Percentiles rank a stretch among this genome's conserved stretches.
Conservation (phyloP, 768 basidiomycete genomes). For the Mrakia blollopis region DNA sequence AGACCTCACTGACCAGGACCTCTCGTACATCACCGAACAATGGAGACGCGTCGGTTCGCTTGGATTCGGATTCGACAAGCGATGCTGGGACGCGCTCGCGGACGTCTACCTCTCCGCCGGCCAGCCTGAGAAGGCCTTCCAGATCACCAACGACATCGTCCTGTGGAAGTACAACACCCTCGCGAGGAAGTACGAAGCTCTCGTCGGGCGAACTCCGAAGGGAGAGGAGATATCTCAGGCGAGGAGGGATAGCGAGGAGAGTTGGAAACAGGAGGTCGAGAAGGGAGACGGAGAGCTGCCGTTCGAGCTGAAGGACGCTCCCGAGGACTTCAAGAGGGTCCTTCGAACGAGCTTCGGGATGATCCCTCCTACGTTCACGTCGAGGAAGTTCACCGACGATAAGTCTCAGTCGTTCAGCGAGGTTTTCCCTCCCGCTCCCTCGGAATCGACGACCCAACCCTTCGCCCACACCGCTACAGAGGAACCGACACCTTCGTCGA, state of each 20-base stretch:
- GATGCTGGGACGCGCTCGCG: conserved; percentile 7
- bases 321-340: conserved; percentile 5
- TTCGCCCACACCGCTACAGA: neutral
- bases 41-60: conserved; percentile 18
- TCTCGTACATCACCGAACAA: conserved; percentile 14
- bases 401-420: neutral
- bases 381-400: neutral
- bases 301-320: neutral
- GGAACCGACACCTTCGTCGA: too few relatives aligned
- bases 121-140: conserved; percentile 17
- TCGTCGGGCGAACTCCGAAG: neutral
- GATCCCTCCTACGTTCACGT: neutral
- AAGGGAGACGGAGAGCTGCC: neutral
- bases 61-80: conserved; percentile 13
- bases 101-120: conserved; percentile 9
- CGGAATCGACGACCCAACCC: neutral
- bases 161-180: neutral
- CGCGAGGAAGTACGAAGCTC: neutral
- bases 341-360: conserved; percentile 5
- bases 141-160: conserved; percentile 26
- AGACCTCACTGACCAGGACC: neutral
- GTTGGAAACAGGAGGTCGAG: neutral
- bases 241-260: neutral
- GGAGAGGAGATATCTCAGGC: neutral
- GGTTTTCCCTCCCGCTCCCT: neutral